Base-by-base conservation (phyloP, 495 filamentous ascomycete genomes). In the Pseudomonodictys pantanalensis region DNA sequence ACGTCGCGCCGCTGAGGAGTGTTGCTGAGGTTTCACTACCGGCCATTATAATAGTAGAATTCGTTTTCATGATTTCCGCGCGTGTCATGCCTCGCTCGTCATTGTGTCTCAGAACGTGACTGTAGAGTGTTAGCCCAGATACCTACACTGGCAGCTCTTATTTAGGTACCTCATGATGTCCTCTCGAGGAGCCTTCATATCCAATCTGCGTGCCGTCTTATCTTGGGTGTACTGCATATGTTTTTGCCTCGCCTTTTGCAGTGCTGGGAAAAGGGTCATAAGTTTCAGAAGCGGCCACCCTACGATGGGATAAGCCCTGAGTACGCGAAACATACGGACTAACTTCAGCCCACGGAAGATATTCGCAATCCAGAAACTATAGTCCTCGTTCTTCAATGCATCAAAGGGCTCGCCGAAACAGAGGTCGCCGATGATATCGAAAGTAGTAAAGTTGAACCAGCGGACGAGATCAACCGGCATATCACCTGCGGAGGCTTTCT, bases 1-100 rank as follows among this genome's bases (percentile, higher is more conserved):
- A 86, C 28, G 87, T 64, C 0, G 76, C 72, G 6, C 80, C 79
- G 1, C 81, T 71, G 29, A 87, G 66, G 9, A 81, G 78, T 3
- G 56, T 52, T 1, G 56, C 41, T 9, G 47, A 30, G 18, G 55
- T 60, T 17, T 64, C 60, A 25, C n/a, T 25, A 2, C 70, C 69
- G 10, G 70, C 70, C 7, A 70, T 58, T 49, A 69, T 69, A 0
- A 71, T 25, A 0, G 55, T 25, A 22, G 64, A 60, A 30, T 18
- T 15, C 8, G 10, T 48, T 26, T 35, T 29, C 43, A 22, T 35
- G 12, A 49, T 58, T 29, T 58, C 43, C 6, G 10, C 2, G 54
- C 20, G 43, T 10, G 9, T 39, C n/a, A 58, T 42, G 18, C 24
- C 20, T 8, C 6, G 18, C 43, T 46, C 18, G 24, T 23, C 18